Conservation (phyloP, 352 stramenopile species). For the Pythium apleroticum region DNA sequence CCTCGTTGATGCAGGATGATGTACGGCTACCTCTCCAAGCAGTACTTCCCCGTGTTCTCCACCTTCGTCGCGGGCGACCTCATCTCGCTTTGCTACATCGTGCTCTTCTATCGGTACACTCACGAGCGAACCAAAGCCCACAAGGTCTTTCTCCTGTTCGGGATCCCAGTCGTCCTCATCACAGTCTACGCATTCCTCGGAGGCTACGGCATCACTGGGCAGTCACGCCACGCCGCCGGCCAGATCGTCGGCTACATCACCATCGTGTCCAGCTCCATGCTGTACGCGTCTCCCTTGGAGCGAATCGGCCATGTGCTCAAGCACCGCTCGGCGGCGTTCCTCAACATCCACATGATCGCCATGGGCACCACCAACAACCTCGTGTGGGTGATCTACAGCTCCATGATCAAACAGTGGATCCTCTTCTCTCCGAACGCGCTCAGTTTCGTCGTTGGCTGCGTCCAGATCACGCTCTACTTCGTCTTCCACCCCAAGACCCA, state of each 20-base stretch:
- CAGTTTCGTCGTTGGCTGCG: constrained; percentile 32
- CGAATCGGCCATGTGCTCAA: constrained; percentile 46
- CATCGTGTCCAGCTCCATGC: constrained; percentile 40
- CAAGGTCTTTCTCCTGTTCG: constrained; percentile 28
- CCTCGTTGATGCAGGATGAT: no score
- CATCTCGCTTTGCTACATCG: constrained; percentile 39
- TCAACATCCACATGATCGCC: constrained; percentile 56
- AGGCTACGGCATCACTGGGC: constrained; percentile 29
- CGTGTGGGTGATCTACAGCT: constrained; percentile 53
- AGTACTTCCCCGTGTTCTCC: constrained; percentile 48
- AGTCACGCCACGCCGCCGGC: constrained; percentile 31
- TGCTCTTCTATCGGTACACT: constrained; percentile 47
- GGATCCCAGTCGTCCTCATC: constrained; percentile 24
- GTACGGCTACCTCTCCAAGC: constrained; percentile 43
- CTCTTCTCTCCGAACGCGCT: constrained; percentile 52
- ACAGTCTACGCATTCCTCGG: constrained; percentile 47
- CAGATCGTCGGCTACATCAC: constrained; percentile 40
- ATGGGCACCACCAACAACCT: constrained; percentile 55
- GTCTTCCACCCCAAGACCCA: constrained; percentile 50
- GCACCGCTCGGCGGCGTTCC: constrained; percentile 46
- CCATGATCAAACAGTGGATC: constrained; percentile 43
- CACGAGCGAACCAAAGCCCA: constrained; percentile 42
- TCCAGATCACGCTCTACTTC: constrained; percentile 46
- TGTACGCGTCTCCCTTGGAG: constrained; percentile 57
- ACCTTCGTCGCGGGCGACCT: constrained; percentile 46